phyloP scores from a whole-genome alignment of 2,329 filamentous ascomycete species.

The Diaporthe vexans region DNA sequence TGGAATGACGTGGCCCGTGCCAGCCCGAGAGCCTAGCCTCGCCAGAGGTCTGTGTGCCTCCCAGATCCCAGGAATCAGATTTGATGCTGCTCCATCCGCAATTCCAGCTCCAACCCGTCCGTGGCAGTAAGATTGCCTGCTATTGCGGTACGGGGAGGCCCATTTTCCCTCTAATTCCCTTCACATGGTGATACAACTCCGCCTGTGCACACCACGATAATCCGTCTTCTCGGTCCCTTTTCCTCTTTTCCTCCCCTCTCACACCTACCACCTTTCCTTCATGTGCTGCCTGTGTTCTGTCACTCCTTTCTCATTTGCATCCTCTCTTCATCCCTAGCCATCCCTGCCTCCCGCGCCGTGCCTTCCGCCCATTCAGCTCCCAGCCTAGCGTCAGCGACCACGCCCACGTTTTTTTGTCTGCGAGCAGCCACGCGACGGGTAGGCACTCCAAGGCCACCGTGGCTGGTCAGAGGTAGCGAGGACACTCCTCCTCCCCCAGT shows the following conservation, averaged over 20 bases:
- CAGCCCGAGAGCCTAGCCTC: slow-evolving; percentile 26
- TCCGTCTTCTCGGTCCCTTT: neutral
- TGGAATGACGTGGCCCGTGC: slow-evolving; percentile 35
- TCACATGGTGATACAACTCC: slow-evolving; percentile 27
- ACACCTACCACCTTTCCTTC: neutral
- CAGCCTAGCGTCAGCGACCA: neutral
- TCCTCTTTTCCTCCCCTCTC: neutral
- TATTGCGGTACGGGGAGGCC: slow-evolving; percentile 30
- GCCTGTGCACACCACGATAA: slow-evolving; percentile 15
- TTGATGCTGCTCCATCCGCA: slow-evolving; percentile 32
- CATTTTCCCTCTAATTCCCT: slow-evolving; percentile 32
- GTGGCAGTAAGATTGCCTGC: slow-evolving; percentile 31
- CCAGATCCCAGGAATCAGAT: slow-evolving; percentile 27
- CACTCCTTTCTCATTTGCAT: slow-evolving; percentile 20
- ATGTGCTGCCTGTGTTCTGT: slow-evolving; percentile 9
- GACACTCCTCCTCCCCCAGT: neutral
- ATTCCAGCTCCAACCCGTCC: slow-evolving; percentile 29
- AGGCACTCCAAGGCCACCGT: slow-evolving; percentile 16
- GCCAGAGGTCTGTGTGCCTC: slow-evolving; percentile 24
- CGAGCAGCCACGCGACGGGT: neutral
- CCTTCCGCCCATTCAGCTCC: neutral
- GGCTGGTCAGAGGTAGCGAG: slow-evolving; percentile 22
- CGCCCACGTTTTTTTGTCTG: neutral
- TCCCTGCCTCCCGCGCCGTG: neutral
- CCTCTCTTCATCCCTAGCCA: neutral